These are phyloP conservation scores for Cytospora chrysosperma DNA, from an alignment of 2,329 filamentous ascomycete genomes.

Conservation along the genomic window DNA sequence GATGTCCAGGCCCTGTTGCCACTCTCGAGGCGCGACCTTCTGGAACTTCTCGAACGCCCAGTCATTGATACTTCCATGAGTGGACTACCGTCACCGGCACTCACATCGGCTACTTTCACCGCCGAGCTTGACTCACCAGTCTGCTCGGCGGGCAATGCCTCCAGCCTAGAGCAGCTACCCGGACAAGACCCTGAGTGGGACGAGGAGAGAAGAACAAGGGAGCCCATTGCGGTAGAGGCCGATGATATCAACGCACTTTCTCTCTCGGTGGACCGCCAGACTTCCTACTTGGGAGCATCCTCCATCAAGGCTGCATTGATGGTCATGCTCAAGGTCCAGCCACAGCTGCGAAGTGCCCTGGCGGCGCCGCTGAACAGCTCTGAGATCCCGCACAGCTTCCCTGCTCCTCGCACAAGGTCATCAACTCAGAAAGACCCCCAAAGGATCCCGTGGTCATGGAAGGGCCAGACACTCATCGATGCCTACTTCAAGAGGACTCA, in stretches of 20 bases:
- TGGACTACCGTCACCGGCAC: constrained; percentile 53
- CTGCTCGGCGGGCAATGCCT: constrained; percentile 48
- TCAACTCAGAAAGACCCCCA: constrained; percentile 47
- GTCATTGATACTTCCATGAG: constrained; percentile 38
- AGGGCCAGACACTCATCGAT: constrained; percentile 68
- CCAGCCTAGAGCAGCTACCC: constrained; percentile 67
- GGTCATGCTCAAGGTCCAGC: constrained; percentile 63
- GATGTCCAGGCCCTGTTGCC: constrained; percentile 51
- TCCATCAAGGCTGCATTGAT: constrained; percentile 73
- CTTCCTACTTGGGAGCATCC: constrained; percentile 69
- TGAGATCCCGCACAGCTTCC: constrained; percentile 46
- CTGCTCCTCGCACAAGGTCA: constrained; percentile 43
- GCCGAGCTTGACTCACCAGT: constrained; percentile 49
- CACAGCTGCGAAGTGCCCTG: constrained; percentile 45
- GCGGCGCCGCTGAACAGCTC: constrained; percentile 47
- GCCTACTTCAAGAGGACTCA: constrained; percentile 76
- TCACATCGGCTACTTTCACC: constrained; percentile 45
- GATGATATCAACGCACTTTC: constrained; percentile 72
- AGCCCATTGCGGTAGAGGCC: constrained; percentile 60
- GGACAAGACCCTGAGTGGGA: constrained; percentile 65
- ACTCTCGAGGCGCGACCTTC: constrained; percentile 59
- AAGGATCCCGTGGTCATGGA: constrained; percentile 57
- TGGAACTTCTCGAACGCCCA: constrained; percentile 54
- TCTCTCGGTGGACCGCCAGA: constrained; percentile 56
- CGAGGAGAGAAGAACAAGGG: constrained; percentile 56